Conservation (phyloP, 306 rosid species). For the Casuarina glauca region DNA sequence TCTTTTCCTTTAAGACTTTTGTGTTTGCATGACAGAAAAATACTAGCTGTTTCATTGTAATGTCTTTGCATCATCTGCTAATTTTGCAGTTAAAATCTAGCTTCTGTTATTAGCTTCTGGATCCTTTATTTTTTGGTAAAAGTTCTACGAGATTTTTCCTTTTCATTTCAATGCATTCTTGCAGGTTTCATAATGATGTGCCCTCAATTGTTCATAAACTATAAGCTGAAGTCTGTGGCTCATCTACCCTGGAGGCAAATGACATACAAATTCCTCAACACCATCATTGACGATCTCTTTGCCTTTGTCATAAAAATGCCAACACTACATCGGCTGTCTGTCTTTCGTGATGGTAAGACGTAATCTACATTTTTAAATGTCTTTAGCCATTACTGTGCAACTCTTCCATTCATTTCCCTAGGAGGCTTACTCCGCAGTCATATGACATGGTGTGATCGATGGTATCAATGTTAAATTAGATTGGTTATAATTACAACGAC, state of each 20-base stretch:
- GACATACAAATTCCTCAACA: conserved; percentile 99
- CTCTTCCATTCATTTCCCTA: neutral
- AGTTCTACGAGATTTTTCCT: conserved; percentile 17
- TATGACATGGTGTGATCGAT: neutral
- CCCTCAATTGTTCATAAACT: conserved; percentile 95
- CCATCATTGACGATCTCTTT: conserved; percentile 95
- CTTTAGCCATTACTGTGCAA: neutral
- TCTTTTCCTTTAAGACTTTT: neutral
- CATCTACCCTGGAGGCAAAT: conserved; percentile 99
- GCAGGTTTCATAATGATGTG: conserved; percentile 99
- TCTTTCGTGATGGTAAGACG: conserved; percentile 95
- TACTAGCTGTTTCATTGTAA: neutral
- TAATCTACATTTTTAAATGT: neutral
- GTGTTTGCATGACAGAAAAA: neutral
- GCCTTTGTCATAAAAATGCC: conserved; percentile 99
- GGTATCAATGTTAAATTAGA: neutral
- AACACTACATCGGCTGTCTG: conserved; percentile 88
- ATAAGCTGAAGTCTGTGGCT: conserved; percentile 97
- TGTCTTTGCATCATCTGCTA: neutral
- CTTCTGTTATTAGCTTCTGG: neutral
- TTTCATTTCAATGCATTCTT: conserved; percentile 26
- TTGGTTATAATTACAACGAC: neutral
- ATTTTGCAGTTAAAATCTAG: neutral
- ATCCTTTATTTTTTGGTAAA: neutral
- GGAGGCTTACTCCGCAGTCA: neutral